Percentiles rank a stretch among this genome's conserved stretches.
Evolutionary conservation across 2,329 filamentous ascomycete genomes (phyloP).

Genomic region (Paradendryphiella salina): DNA sequence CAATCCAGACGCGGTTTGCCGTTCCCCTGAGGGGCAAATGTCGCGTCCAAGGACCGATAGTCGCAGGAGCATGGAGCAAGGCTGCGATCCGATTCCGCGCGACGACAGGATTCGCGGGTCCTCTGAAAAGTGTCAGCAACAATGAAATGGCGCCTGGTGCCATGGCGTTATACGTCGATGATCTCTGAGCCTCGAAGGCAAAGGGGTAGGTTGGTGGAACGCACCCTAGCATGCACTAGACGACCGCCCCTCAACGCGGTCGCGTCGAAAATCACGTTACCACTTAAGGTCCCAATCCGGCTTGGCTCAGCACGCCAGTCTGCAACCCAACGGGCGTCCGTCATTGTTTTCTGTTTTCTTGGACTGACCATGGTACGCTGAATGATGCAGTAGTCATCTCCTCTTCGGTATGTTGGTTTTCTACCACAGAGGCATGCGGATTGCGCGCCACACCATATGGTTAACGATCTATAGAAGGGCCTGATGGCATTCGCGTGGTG

Average conservation of each 20-base stretch:
- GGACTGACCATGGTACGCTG: not conserved
- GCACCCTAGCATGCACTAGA: conserved; percentile 10
- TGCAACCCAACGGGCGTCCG: conserved; percentile 9
- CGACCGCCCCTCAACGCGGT: conserved; percentile 13
- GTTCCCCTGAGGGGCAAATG: conserved; percentile 34
- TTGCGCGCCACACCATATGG: not conserved
- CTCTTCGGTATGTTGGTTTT: not conserved
- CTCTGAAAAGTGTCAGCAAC: conserved; percentile 6
- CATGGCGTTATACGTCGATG: conserved; percentile 19
- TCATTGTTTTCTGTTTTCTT: not conserved
- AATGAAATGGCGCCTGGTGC: conserved; percentile 16
- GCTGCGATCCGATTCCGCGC: conserved; percentile 26
- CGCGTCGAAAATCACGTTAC: conserved; percentile 20
- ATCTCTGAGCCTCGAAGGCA: conserved; percentile 13
- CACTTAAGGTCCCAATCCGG: conserved; percentile 10
- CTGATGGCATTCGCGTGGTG: not conserved
- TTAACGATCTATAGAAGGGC: not conserved
- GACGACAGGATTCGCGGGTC: conserved; percentile 12
- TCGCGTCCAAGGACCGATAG: conserved; percentile 25
- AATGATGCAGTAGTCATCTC: not conserved
- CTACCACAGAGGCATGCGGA: not conserved
- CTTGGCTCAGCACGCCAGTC: conserved; percentile 1
- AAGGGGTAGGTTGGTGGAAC: conserved; percentile 8
- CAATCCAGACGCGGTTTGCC: conserved; percentile 25
- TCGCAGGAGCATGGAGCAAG: conserved; percentile 8